Base-by-base conservation (phyloP, 768 basidiomycete species). In the Tricholoma hemisulphureum region DNA sequence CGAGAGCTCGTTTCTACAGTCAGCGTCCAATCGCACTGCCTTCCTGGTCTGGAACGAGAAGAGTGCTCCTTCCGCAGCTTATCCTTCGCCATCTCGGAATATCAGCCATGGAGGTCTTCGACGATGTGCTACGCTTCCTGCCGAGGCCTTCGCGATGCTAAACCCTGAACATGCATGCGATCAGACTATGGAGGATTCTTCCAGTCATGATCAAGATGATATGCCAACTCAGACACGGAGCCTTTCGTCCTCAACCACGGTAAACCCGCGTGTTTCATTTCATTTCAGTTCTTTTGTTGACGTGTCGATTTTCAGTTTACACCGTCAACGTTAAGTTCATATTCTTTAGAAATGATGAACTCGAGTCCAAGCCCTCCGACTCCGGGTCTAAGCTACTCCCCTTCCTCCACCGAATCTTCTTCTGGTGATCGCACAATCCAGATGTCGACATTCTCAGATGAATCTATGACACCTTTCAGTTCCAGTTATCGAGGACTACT, bases 301-400 rank as follows among this genome's bases (percentile, higher is more conserved):
- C n/a, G 28, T n/a, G 28, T 28, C n/a, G 2, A 49, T 49, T 29
- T n/a, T 28, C n/a, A 49, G 53, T 18, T 35, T 3, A 39, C 6
- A 29, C 39, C 51, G 14, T 54, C 55, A 14, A 41, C 41, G 23
- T 46, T 24, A 46, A 46, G 43, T 37, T 51, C 32, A 6, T 39
- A 39, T 24, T 49, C 45, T 29, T 10, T 46, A 37, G 65, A 62
- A 21, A 61, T 55, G 28, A 58, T 64, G 41, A 67, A 66, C 46
- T 65, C 65, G 23, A 75, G 66, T 60, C 79, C 71, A 9, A 79
- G 77, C 60, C 83, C 84, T 9, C 71, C 79, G n/a, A 85, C 83
- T 0, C 85, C 85, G 0, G 73, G 76, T 18, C 80, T 87, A 35
- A 80, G 76, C 10, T 82, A 82, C 51, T 86, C 86, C 0, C 86